phyloP scores from a whole-genome alignment of 352 stramenopile species.

The Globisporangium echinulatum region DNA sequence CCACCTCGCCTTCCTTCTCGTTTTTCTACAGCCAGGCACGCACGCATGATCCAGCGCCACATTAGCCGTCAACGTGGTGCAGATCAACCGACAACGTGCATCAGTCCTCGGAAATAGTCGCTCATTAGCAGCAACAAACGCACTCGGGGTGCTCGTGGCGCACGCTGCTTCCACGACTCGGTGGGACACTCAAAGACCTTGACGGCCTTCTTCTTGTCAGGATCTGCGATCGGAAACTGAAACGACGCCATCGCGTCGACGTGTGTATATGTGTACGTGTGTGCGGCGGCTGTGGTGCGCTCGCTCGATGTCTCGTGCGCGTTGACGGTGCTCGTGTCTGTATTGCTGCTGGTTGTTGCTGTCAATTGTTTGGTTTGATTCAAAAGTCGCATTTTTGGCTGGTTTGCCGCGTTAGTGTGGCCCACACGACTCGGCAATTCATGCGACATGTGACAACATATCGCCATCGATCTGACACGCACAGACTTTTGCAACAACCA shows the following conservation, averaged over 20 bases:
- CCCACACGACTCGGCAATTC: background rate
- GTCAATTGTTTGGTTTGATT: background rate
- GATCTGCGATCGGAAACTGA: constrained; percentile 60
- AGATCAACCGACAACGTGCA: no score
- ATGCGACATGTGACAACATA: constrained; percentile 21
- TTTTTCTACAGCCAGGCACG: constrained; percentile 12
- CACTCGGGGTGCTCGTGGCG: constrained; percentile 23
- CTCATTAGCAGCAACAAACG: background rate
- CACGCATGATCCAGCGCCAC: background rate
- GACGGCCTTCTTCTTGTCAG: constrained; percentile 69
- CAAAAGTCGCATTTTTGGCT: constrained; percentile 10
- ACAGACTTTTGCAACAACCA: background rate
- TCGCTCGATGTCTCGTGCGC: background rate
- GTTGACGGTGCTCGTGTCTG: background rate
- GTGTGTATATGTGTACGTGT: no score
- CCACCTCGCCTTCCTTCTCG: constrained; percentile 20
- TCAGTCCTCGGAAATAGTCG: no score
- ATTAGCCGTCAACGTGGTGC: no score
- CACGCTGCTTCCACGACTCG: constrained; percentile 64
- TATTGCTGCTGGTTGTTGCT: background rate
- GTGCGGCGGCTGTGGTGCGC: background rate
- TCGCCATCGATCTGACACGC: background rate
- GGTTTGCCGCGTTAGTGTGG: background rate
- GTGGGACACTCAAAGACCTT: constrained; percentile 71
- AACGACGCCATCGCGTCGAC: constrained; percentile 28